Conservation (phyloP, 2,329 filamentous ascomycete species). For the Dactylonectria macrodidyma region DNA sequence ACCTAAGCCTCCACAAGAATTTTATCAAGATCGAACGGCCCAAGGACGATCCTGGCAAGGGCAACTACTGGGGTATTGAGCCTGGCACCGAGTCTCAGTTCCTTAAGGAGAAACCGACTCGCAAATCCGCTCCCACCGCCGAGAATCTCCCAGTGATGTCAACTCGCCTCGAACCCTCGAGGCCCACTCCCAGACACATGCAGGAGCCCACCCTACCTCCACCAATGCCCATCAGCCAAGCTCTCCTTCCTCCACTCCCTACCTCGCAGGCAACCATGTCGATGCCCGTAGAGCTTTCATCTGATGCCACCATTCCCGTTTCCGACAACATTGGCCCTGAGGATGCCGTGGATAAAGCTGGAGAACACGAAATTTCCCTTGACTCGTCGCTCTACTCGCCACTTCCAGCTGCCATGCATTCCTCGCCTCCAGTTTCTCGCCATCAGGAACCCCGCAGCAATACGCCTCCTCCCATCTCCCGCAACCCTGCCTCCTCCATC, state of each 20-base stretch:
- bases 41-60: slow-evolving; percentile 97
- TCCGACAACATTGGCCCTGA: slow-evolving; percentile 75
- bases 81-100: slow-evolving; percentile 92
- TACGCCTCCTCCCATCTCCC: slow-evolving; percentile 81
- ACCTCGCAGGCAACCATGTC: slow-evolving; percentile 55
- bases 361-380: slow-evolving; percentile 56
- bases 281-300: slow-evolving; percentile 75
- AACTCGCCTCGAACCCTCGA: slow-evolving; percentile 66
- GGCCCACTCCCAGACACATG: slow-evolving; percentile 55
- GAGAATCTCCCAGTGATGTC: slow-evolving; percentile 74
- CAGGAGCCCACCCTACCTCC: slow-evolving; percentile 66
- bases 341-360: slow-evolving; percentile 60
- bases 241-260: slow-evolving; percentile 58
- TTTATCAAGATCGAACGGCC: slow-evolving; percentile 96
- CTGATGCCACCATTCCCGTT: slow-evolving; percentile 82
- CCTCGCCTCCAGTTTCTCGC: slow-evolving; percentile 87
- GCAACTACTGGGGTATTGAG: slow-evolving; percentile 96
- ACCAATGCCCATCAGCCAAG: slow-evolving; percentile 56
- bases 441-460: slow-evolving; percentile 73
- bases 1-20: slow-evolving; percentile 95
- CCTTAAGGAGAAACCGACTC: slow-evolving; percentile 85
- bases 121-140: slow-evolving; percentile 69
- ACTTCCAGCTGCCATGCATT: slow-evolving; percentile 80
- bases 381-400: slow-evolving; percentile 78
- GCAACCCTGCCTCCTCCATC: slow-evolving; percentile 74